Evolutionary conservation across 1,284 basidiomycete genomes (phyloP), one percentile per base, ranked within the genome.

Genomic region (Mycena sp.): DNA sequence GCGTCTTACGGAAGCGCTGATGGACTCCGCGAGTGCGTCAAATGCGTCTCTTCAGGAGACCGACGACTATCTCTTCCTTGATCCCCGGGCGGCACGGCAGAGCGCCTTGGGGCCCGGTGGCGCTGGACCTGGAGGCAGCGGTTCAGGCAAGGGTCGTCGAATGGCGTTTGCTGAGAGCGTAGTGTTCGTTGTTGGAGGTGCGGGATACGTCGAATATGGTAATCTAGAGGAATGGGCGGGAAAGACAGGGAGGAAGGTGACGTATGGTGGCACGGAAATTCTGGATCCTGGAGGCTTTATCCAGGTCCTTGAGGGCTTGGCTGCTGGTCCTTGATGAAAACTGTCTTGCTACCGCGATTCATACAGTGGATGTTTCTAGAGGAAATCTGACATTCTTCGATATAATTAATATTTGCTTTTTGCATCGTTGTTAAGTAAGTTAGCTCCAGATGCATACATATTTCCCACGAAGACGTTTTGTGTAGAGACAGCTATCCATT

Each of bases 241-340:
- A 46, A 88, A 88, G 76, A 87, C 87, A 11, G 92, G 92, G 17
- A 94, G 94, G 79, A 87, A 87, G 71, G 89, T 99, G 51, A 94
- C 94, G 28, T 99, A 99, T 75, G 98, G 98, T 14, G 93, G 94
- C 23, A 99, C 98, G 12, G 98, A 99, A 76, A 96, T 99, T 52
- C 74, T 98, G 55, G 93, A 94, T 70, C 97, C 98, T 11, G 87
- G 86, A 72, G 89, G 88, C 54, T 99, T 99, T 74, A 83, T 99
- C 23, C 75, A 81, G 35, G 80, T 89, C 14, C 73, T 97, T 68
- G 87, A 87, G 62, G 80, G 80, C 41, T 78, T 95, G 19, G 91
- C 61, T 32, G 43, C 43, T 30, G 46, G 50, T 29, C 51, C 60
- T 2, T n/a, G n/a, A n/a, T n/a, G n/a, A n/a, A n/a, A n/a, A n/a